Evolutionary conservation across 805 yeast species (phyloP), one percentile per base, ranked within the genome.

Genomic region (Metschnikowia gelsemii): DNA sequence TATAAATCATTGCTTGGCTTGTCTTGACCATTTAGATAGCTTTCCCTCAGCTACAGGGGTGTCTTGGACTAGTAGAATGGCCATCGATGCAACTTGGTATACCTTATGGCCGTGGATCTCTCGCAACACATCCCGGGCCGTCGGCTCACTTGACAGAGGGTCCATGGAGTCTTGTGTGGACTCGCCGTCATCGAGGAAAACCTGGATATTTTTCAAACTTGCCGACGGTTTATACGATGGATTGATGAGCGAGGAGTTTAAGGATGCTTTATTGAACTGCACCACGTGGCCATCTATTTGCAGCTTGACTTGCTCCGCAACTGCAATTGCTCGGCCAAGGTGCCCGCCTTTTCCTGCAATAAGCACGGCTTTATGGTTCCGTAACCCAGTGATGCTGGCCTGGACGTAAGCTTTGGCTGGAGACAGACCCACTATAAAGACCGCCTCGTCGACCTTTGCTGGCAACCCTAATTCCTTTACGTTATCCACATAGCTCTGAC

Each of bases 71-170:
- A 58, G 42, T 13, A 55, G 33, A 6, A 56, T 40, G 14, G 50
- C 47, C 44, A 58, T 42, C 5, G 57, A 40, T 8, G 61, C 57
- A 6, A 56, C 41, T 20, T 45, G 43, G 33, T 49, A 58, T 27
- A 44, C 53, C 38, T 57, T 57, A 13, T 44, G 49, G n/a, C 61
- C 62, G 19, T 40, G 40, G n/a, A 59, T 46, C 21, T 41, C 50
- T 6, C 48, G 39, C 30, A 34, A 29, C 9, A 30, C 50, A 5
- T 42, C 49, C 2, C 20, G 34, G 9, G 39, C 26, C 11, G 33
- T 17, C 5, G 32, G 40, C 16, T 33, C 35, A 8, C 43, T 32
- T 4, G 41, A 29, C 12, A 18, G 22, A 9, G 24, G 12, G 9
- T n/a, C 27, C 11, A 13, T 4, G 8, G 37, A 26, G 1, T 40